Conservation (phyloP, 176 grass and related monocot genomes). For the Phyllostachys edulis region DNA sequence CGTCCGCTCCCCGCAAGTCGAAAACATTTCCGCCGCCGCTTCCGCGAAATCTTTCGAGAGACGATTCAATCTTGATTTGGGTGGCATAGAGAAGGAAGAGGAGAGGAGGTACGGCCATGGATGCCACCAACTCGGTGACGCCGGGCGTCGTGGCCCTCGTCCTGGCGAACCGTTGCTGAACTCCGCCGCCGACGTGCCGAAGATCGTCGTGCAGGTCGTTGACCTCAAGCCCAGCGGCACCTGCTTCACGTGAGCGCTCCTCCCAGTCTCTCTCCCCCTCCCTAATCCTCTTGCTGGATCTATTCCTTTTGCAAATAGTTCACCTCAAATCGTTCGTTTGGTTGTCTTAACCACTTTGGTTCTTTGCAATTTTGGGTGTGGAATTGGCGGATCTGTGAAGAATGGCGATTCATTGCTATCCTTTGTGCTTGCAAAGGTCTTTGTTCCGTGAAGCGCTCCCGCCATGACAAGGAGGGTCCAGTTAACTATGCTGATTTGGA, state of each 20-base stretch:
- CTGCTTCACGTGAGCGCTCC: constrained; percentile 65
- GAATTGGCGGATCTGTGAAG: too few species aligned
- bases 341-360: constrained; percentile 1
- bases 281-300: background rate
- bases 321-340: background rate
- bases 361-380: too few species aligned
- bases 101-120: constrained; percentile 20
- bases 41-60: background rate
- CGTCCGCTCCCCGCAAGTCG: background rate
- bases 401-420: background rate
- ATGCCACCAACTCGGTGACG: constrained; percentile 42
- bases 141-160: constrained; percentile 57
- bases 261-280: background rate
- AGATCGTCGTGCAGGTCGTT: constrained; percentile 81
- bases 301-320: background rate
- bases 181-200: constrained; percentile 38
- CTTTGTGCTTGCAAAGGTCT: constrained; percentile 50
- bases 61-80: background rate
- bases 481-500: too few species aligned
- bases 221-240: constrained; percentile 81
- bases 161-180: constrained; percentile 48
- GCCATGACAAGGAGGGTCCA: constrained; percentile 88
- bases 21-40: constrained; percentile 24
- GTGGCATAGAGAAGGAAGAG: background rate
- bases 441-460: too few species aligned